Percentiles rank a stretch among this genome's conserved stretches.
phyloP scores from a whole-genome alignment of 2,329 filamentous ascomycete species.

The Epichloe festucae region DNA sequence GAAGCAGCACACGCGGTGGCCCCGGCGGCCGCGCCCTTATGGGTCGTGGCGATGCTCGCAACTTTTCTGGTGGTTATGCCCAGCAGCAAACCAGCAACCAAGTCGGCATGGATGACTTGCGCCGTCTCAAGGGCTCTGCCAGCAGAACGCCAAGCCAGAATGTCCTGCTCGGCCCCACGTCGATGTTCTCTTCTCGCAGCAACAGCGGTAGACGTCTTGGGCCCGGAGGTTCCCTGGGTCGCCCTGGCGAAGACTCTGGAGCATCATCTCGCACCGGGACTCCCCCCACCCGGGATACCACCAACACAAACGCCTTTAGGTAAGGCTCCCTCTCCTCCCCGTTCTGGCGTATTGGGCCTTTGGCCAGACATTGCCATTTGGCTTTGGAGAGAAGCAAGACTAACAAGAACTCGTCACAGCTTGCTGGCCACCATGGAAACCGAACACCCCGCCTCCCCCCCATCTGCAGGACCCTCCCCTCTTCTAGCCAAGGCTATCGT shows the following conservation, averaged over 20 bases:
- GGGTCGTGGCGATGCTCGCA: conserved; percentile 78
- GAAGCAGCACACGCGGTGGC: conserved; percentile 50
- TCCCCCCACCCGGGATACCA: conserved; percentile 50
- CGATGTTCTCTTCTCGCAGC: conserved; percentile 79
- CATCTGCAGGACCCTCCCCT: conserved; percentile 57
- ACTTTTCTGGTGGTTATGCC: conserved; percentile 61
- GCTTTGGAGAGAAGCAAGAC: not conserved
- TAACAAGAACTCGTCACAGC: conserved; percentile 19
- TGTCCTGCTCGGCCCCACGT: conserved; percentile 64
- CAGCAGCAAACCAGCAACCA: conserved; percentile 70
- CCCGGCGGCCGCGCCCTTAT: conserved; percentile 52
- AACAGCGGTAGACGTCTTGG: conserved; percentile 78
- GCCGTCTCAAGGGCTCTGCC: conserved; percentile 57
- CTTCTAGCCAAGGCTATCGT: conserved; percentile 49
- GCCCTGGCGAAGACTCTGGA: conserved; percentile 72
- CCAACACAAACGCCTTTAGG: conserved; percentile 86
- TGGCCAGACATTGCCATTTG: not conserved
- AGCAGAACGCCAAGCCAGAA: conserved; percentile 49
- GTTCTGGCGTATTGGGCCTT: not conserved
- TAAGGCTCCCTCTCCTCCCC: conserved; percentile 33
- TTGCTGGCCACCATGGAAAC: conserved; percentile 48
- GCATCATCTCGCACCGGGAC: conserved; percentile 83
- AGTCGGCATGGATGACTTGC: conserved; percentile 82
- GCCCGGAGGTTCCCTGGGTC: conserved; percentile 57
- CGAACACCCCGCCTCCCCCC: conserved; percentile 57